Base-by-base conservation (phyloP, 2,329 filamentous ascomycete genomes). In the Xylariaceae sp. region DNA sequence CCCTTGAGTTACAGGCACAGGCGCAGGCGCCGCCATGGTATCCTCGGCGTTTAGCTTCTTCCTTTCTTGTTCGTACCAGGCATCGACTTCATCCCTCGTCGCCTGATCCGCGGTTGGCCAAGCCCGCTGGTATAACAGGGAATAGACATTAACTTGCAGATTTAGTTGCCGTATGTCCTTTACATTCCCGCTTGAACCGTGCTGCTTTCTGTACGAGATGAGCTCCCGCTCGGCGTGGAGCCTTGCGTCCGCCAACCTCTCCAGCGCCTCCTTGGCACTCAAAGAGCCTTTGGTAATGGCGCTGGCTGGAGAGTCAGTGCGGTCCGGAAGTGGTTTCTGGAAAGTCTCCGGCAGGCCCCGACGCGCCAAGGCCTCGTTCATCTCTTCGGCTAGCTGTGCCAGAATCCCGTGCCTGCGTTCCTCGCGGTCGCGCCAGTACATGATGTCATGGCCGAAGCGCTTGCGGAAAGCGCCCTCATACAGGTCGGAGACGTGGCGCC, bases 361-460 rank as follows among this genome's bases (percentile, higher is more conserved):
- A 4, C 13, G 6, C 0, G 2, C n/a, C 12, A 40, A 13, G 15
- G 3, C 19, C 4, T 14, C 6, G 14, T 40, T 40, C 13, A 40
- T 19, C 11, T 31, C 27, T 15, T 3, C 6, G 6, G 28, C 17
- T 3, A 40, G 18, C 11, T 8, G 13, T 12, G 24, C 18, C 11
- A 40, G 38, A 8, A 40, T 11, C 14, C 4, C 19, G 19, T 34
- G 28, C 13, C 38, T 18, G 7, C n/a, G 12, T 29, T 8, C 7
- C n/a, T 41, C 38, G 8, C 38, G 38, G 12, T 32, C 17, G 11
- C 33, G 33, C 38, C 38, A 41, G n/a, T 7, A 13, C 17, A 36
- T 28, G 5, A 5, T 5, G 7, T 33, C 12, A 23, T 36, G 33
- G 3, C 14, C 9, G 5, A 15, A 31, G 4, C 3, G 2, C 15